Conservation (phyloP, 208 protist species). For the Ichthyophonus hoferi region DNA sequence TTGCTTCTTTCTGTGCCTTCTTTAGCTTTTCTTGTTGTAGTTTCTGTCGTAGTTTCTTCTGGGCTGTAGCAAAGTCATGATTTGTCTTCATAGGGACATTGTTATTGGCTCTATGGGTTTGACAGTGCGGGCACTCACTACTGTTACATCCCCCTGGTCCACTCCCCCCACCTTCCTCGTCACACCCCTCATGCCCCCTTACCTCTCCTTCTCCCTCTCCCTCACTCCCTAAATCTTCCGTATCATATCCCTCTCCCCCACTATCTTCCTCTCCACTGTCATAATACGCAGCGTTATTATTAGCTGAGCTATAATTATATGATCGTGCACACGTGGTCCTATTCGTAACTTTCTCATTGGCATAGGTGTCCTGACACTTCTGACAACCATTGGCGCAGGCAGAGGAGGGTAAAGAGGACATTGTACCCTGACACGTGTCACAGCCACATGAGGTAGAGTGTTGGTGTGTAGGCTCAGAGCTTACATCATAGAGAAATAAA, state of each 20-base stretch:
- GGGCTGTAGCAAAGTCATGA: conserved; percentile 14
- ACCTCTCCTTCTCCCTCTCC: neutral
- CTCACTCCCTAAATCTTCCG: neutral
- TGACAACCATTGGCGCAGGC: too few species aligned
- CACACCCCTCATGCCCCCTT: neutral
- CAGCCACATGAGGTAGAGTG: too few species aligned
- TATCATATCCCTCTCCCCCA: neutral
- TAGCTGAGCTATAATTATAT: too few species aligned
- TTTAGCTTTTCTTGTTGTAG: neutral
- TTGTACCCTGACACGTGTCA: too few species aligned
- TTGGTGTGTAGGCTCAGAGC: too few species aligned
- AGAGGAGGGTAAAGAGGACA: too few species aligned
- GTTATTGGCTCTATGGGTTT: neutral
- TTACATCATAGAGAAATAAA: too few species aligned
- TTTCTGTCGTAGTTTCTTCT: conserved; percentile 15
- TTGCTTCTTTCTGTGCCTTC: neutral
- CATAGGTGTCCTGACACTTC: too few species aligned
- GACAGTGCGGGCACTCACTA: neutral
- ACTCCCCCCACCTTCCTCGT: neutral
- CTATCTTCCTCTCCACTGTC: neutral
- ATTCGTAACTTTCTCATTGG: too few species aligned
- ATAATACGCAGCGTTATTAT: too few species aligned
- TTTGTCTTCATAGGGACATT: neutral
- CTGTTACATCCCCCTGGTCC: neutral
- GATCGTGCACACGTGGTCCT: too few species aligned